A percentile compares a stretch with the other conserved stretches of the same genome.
These are phyloP conservation scores for Aspergillus niger DNA, from an alignment of 2,329 filamentous ascomycete species.

Conservation along the genomic window DNA sequence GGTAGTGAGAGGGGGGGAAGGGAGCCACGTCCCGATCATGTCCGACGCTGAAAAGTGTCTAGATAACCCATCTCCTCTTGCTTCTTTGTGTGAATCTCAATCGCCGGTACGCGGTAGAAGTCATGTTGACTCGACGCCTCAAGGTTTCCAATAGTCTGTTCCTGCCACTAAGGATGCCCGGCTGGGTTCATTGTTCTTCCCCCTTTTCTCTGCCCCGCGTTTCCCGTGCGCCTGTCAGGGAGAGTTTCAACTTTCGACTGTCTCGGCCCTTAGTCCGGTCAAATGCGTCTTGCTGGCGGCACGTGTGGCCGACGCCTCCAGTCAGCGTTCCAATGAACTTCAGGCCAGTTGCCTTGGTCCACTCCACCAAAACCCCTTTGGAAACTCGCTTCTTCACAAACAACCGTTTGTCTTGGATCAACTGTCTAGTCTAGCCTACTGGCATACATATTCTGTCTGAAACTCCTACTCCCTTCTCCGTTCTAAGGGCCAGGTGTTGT, in stretches of 20 bases:
- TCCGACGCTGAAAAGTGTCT: too few relatives aligned
- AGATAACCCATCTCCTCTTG: too few relatives aligned
- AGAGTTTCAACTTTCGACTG: constrained; percentile 4
- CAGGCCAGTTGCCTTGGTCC: background rate
- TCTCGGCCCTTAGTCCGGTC: constrained; percentile 11
- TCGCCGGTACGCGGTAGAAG: background rate
- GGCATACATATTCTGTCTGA: background rate
- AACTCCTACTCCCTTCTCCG: background rate
- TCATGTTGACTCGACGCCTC: background rate
- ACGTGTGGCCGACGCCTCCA: constrained; percentile 15
- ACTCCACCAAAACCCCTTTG: background rate
- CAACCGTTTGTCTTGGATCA: background rate
- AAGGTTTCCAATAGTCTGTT: background rate
- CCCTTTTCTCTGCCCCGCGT: constrained; percentile 16
- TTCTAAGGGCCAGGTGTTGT: background rate
- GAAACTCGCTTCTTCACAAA: background rate
- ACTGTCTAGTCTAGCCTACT: background rate
- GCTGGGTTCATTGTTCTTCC: background rate
- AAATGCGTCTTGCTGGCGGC: constrained; percentile 4
- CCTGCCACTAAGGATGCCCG: background rate
- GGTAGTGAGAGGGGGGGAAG: too few relatives aligned
- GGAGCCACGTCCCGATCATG: too few relatives aligned
- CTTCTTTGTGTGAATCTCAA: background rate
- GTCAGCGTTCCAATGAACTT: background rate
- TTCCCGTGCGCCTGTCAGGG: constrained; percentile 2